Evolutionary conservation across 345 rosid genomes (phyloP).

Genomic region (Eucalyptus microcorys): DNA sequence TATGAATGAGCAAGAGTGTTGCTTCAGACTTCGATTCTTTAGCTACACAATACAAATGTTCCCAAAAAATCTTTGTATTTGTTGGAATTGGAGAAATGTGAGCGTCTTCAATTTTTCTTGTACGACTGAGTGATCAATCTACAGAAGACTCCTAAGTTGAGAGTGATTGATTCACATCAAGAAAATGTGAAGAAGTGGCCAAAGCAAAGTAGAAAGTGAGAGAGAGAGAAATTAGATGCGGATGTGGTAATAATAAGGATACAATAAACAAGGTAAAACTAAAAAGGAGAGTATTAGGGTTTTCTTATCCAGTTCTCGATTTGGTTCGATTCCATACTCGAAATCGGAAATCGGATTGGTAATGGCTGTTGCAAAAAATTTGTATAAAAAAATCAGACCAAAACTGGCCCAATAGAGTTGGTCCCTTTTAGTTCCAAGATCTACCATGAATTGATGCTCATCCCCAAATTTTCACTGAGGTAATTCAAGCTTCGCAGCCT

Average conservation of each 20-base stretch:
- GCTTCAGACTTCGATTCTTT: background rate
- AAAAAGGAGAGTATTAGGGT: background rate
- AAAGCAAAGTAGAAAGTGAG: background rate
- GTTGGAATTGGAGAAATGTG: background rate
- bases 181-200: background rate
- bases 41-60: background rate
- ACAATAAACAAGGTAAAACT: background rate
- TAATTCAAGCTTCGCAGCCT: background rate
- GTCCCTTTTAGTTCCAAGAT: background rate
- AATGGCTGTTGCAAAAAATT: fast-evolving
- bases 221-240: background rate
- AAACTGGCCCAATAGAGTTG: background rate
- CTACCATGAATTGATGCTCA: background rate
- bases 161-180: background rate
- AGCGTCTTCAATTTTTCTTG: background rate
- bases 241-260: background rate
- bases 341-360: fast-evolving
- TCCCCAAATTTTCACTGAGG: background rate
- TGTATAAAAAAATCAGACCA: background rate
- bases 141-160: background rate
- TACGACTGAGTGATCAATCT: background rate
- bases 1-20: background rate
- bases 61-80: background rate
- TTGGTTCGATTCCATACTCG: fast-evolving
- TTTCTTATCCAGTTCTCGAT: fast-evolving